Evolutionary conservation across 2,329 filamentous ascomycete genomes (phyloP), one percentile per base, ranked within the genome.

Genomic region (Pyrenophora teres): DNA sequence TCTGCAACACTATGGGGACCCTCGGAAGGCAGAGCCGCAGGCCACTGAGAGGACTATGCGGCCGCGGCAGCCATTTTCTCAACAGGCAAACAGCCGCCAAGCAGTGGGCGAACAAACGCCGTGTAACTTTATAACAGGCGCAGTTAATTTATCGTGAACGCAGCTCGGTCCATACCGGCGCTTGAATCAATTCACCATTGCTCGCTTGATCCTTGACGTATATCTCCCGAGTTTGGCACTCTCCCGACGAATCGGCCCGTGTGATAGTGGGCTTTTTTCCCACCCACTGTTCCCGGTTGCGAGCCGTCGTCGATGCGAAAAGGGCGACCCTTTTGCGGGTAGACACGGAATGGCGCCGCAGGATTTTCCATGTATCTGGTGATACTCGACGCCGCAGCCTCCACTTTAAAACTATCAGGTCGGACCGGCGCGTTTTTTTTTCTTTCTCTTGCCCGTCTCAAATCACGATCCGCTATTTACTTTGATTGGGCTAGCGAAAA

Each of bases 111-210:
- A 42, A 31, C 33, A 44, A 42, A 63, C 27, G 64, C 60, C 43
- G 60, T 65, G 64, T 58, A 49, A 64, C 63, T 41, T 40, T 21
- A 48, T 31, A 44, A 50, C 57, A 64, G 30, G 30, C 35, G 32
- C 27, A 18, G 16, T 33, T 40, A 50, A 65, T 64, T 59, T 64
- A 62, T 65, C 60, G 53, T 54, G 53, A 63, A 60, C 58, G 41
- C 39, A 47, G 63, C 64, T 63, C 61, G 50, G 54, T 43, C 36
- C 58, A 36, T 48, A 50, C 10, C 35, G 30, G 36, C 23, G 21
- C 12, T 35, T 25, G 38, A 23, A 43, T 27, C 42, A 42, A 40
- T 45, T 50, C 42, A 40, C 36, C 41, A 52, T 27, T 51, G 36
- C 50, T 49, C 40, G 46, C 48, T 46, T 50, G 54, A 58, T 56